Percentiles rank a stretch among this genome's conserved stretches.
Evolutionary conservation across 108 stramenopile species (phyloP).

Genomic region (Cyclotella baltica): DNA sequence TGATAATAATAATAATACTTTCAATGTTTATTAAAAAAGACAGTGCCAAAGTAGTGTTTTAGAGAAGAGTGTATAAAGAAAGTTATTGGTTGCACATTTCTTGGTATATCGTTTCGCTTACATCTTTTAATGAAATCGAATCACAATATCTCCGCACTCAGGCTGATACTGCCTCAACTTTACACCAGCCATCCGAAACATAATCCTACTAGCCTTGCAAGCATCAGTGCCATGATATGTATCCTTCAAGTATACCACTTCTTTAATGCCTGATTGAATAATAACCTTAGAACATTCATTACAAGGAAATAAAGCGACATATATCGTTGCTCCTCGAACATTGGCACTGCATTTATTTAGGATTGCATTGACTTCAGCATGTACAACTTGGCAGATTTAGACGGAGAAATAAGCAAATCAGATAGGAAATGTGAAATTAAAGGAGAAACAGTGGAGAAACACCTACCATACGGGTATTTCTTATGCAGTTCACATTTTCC

Average conservation of each 20-base stretch:
- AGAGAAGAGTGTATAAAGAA: no score
- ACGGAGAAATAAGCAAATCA: no score
- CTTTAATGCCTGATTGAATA: slow-evolving; percentile 95
- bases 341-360: slow-evolving; percentile 94
- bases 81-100: no score
- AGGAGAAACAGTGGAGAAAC: no score
- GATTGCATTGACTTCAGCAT: slow-evolving; percentile 99
- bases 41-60: no score
- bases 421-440: no score
- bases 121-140: slow-evolving; percentile 10
- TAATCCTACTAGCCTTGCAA: slow-evolving; percentile 89
- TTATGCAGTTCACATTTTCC: slow-evolving; percentile 72
- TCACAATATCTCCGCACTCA: slow-evolving; percentile 31
- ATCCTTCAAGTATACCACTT: slow-evolving; percentile 96
- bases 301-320: slow-evolving; percentile 97
- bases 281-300: slow-evolving; percentile 98
- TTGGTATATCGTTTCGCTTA: no score
- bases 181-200: slow-evolving; percentile 92
- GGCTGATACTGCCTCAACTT: slow-evolving; percentile 64
- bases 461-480: slow-evolving; percentile 97
- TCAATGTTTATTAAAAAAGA: no score
- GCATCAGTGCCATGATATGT: slow-evolving; percentile 89
- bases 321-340: slow-evolving; percentile 84
- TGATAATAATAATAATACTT: no score
- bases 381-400: no score